Conservation (phyloP, 208 protist genomes). For the Leishmania tropica region DNA sequence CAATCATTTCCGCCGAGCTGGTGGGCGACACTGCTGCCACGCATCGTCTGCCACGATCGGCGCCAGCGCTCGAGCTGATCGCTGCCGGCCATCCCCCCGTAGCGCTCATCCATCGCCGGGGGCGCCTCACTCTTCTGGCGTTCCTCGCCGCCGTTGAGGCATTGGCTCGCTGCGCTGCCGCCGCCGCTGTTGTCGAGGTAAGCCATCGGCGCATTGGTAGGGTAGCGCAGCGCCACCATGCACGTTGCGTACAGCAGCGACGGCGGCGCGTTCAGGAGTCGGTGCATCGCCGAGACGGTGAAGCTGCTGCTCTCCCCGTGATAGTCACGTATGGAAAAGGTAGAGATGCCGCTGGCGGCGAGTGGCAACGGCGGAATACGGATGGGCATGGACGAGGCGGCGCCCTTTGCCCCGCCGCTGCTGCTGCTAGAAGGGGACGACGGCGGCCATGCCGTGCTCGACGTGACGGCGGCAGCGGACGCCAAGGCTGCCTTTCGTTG, state of each 20-base stretch:
- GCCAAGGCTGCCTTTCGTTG: slow-evolving; percentile 52
- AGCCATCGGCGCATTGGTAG: slow-evolving; percentile 62
- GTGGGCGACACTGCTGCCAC: background rate
- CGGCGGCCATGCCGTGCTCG: slow-evolving; percentile 8
- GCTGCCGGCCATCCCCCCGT: background rate
- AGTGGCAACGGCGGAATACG: slow-evolving; percentile 35
- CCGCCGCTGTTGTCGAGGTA: slow-evolving; percentile 35
- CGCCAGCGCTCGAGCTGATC: background rate
- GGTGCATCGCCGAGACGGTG: slow-evolving; percentile 76
- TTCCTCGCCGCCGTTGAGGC: background rate
- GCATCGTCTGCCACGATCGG: background rate
- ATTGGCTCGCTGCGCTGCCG: background rate
- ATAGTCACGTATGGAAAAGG: slow-evolving; percentile 58
- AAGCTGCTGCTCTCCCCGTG: slow-evolving; percentile 66
- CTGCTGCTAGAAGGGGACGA: background rate
- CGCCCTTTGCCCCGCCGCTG: background rate
- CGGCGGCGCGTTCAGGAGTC: slow-evolving; percentile 71
- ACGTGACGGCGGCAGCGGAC: slow-evolving; percentile 29
- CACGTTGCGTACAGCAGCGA: slow-evolving; percentile 69
- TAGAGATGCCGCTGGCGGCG: slow-evolving; percentile 61
- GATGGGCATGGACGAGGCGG: background rate
- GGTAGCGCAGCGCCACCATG: slow-evolving; percentile 54
- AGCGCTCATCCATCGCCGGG: slow-evolving; percentile 1
- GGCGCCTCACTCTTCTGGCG: slow-evolving; percentile 30
- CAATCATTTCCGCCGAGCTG: background rate